These are phyloP conservation scores for Venturia carpophila DNA, from an alignment of 2,329 filamentous ascomycete genomes.

Conservation along the genomic window DNA sequence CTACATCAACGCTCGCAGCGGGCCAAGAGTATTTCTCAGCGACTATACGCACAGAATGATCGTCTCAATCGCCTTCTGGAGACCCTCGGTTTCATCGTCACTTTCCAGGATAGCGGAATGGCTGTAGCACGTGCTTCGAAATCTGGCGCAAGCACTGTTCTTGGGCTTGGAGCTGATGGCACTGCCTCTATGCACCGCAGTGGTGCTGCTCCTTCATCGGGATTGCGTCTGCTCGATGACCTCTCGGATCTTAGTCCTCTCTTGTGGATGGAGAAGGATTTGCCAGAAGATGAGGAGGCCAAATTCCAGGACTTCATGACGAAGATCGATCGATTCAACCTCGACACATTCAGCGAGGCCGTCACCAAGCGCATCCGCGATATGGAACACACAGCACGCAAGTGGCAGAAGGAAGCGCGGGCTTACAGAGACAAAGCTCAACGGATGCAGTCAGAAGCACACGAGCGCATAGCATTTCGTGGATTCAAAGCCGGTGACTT, in stretches of 20 bases:
- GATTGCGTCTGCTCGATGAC: slow-evolving; percentile 48
- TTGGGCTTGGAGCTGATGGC: slow-evolving; percentile 32
- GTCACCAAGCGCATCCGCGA: slow-evolving; percentile 87
- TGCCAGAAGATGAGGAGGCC: slow-evolving; percentile 57
- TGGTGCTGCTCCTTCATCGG: slow-evolving; percentile 29
- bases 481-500: slow-evolving; percentile 96
- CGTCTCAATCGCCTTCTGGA: slow-evolving; percentile 77
- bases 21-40: slow-evolving; percentile 76
- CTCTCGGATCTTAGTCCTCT: slow-evolving; percentile 64
- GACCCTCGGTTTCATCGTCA: slow-evolving; percentile 74
- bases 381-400: slow-evolving; percentile 84
- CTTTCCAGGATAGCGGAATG: slow-evolving; percentile 65
- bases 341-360: slow-evolving; percentile 76
- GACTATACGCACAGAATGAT: slow-evolving; percentile 75
- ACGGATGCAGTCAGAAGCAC: slow-evolving; percentile 69
- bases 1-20: slow-evolving; percentile 63
- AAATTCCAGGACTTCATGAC: slow-evolving; percentile 70
- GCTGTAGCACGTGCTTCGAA: slow-evolving; percentile 63
- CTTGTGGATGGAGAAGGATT: slow-evolving; percentile 70
- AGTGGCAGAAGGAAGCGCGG: slow-evolving; percentile 83
- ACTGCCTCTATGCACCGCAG: slow-evolving; percentile 34
- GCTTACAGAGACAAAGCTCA: slow-evolving; percentile 83
- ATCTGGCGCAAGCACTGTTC: slow-evolving; percentile 32
- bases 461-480: slow-evolving; percentile 92
- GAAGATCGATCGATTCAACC: slow-evolving; percentile 68